Evolutionary conservation across 169 alveolate species (phyloP).

Genomic region (Miamiensis avidus): DNA sequence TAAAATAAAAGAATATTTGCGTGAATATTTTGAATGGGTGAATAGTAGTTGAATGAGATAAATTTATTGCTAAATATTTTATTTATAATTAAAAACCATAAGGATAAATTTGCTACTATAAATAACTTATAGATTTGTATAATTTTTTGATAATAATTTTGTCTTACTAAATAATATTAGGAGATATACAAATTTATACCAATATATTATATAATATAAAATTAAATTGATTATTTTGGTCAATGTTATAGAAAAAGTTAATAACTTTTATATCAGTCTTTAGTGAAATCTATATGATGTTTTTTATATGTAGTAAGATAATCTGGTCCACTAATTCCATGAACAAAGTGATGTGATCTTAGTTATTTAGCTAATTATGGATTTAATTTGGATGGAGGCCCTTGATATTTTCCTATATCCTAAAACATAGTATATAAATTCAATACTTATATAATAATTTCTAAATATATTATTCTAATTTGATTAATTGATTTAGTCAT

Average conservation of each 20-base stretch:
- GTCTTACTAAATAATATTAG: neutral
- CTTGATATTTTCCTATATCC: conserved; percentile 27
- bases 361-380: conserved; percentile 37
- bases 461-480: no score
- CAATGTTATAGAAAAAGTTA: neutral
- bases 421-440: neutral
- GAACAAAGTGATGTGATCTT: conserved; percentile 43
- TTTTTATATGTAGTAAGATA: conserved; percentile 33
- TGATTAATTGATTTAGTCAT: no score
- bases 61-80: no score
- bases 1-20: no score
- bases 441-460: neutral
- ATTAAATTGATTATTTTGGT: neutral
- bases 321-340: conserved; percentile 19
- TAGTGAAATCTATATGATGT: neutral
- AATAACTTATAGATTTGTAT: no score
- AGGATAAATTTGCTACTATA: neutral
- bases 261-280: neutral
- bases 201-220: no score
- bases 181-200: no score
- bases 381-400: conserved; percentile 32
- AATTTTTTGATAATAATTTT: neutral
- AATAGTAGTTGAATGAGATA: no score
- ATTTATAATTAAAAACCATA: no score
- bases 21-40: no score